Percentiles rank a stretch among this genome's conserved stretches.
These are phyloP conservation scores for Chrysoporthe austroafricana DNA, from an alignment of 2,329 filamentous ascomycete genomes.

Conservation along the genomic window DNA sequence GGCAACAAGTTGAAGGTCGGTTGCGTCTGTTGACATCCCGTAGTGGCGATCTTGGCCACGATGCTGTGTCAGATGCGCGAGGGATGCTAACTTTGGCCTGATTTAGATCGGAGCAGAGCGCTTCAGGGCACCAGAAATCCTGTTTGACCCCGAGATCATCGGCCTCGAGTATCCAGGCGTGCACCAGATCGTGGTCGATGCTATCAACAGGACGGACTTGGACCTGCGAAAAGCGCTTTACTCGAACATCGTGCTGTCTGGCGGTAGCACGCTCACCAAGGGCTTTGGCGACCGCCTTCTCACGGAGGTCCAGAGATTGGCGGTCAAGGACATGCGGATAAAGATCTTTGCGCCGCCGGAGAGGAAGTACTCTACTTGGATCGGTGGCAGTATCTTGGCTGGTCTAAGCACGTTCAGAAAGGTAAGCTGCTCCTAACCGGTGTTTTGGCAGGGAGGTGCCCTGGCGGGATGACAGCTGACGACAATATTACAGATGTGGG, in stretches of 20 bases:
- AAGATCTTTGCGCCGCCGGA: slow-evolving; percentile 98
- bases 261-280: slow-evolving; percentile 93
- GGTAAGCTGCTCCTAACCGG: slow-evolving; percentile 58
- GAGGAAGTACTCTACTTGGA: slow-evolving; percentile 98
- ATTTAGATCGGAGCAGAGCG: slow-evolving; percentile 84
- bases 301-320: slow-evolving; percentile 88
- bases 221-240: slow-evolving; percentile 93
- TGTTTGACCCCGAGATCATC: slow-evolving; percentile 97
- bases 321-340: slow-evolving; percentile 98
- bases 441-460: neutral
- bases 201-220: slow-evolving; percentile 92
- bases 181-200: slow-evolving; percentile 96
- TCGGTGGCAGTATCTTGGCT: slow-evolving; percentile 94
- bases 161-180: slow-evolving; percentile 95
- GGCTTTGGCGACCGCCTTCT: slow-evolving; percentile 93
- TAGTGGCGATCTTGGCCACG: neutral
- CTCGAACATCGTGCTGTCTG: slow-evolving; percentile 95
- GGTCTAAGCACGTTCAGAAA: slow-evolving; percentile 98
- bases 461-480: neutral
- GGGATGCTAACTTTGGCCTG: slow-evolving; percentile 2
- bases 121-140: slow-evolving; percentile 93
- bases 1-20: slow-evolving; percentile 87
- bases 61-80: neutral
- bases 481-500: slow-evolving; percentile 82
- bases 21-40: slow-evolving; percentile 17